Percentiles rank a stretch among this genome's conserved stretches.
phyloP scores from a whole-genome alignment of 1,284 basidiomycete species.

The Trichosporon sp. region DNA sequence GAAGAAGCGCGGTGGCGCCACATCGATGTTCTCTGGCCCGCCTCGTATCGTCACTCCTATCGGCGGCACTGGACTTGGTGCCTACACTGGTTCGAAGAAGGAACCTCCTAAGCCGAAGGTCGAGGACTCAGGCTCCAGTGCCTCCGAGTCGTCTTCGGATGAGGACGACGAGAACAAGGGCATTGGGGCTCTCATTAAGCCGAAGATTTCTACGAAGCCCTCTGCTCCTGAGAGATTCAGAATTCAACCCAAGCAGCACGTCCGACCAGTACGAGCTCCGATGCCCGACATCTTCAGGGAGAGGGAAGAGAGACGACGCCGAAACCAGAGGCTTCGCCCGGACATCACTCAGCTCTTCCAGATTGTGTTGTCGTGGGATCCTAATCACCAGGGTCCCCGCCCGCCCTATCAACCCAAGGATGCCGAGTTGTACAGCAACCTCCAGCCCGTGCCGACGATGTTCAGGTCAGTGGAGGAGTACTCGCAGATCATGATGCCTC shows the following conservation, averaged over 20 bases:
- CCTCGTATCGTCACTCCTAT: slow-evolving; percentile 6
- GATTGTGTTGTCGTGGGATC: slow-evolving; percentile 84
- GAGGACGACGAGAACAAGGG: slow-evolving; percentile 64
- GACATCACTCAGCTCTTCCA: slow-evolving; percentile 79
- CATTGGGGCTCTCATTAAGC: slow-evolving; percentile 66
- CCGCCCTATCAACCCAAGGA: slow-evolving; percentile 61
- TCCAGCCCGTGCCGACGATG: slow-evolving; percentile 64
- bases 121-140: slow-evolving; percentile 47
- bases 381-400: slow-evolving; percentile 67
- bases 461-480: slow-evolving; percentile 75
- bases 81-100: slow-evolving; percentile 40
- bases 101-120: slow-evolving; percentile 26
- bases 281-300: slow-evolving; percentile 40
- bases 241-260: slow-evolving; percentile 63
- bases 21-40: slow-evolving; percentile 17
- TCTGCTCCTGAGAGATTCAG: slow-evolving; percentile 56
- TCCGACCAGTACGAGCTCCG: slow-evolving; percentile 25
- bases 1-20: slow-evolving; percentile 30
- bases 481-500: slow-evolving; percentile 74
- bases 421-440: slow-evolving; percentile 48
- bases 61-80: slow-evolving; percentile 47
- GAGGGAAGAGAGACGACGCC: slow-evolving; percentile 63
- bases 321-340: slow-evolving; percentile 75
- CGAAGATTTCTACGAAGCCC: slow-evolving; percentile 51
- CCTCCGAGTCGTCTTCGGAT: slow-evolving; percentile 58